phyloP scores from a whole-genome alignment of 768 basidiomycete species.

The Suillus sp. region DNA sequence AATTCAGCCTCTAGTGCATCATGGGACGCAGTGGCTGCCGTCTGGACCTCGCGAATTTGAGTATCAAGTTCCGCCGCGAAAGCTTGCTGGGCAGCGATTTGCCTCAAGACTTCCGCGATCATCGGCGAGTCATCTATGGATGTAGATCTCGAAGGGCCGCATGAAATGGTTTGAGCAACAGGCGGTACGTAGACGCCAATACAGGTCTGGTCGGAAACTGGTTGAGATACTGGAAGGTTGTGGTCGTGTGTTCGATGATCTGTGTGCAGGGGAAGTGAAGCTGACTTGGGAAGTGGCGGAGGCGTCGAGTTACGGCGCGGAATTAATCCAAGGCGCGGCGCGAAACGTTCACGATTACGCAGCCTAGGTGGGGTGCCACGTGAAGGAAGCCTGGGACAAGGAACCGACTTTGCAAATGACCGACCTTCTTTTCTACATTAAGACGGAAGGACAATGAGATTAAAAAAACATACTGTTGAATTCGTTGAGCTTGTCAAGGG shows the following conservation, averaged over 20 bases:
- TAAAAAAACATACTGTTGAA: constrained; percentile 54
- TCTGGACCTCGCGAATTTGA: constrained; percentile 67
- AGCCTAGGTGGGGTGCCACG: constrained; percentile 57
- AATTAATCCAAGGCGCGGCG: constrained; percentile 39
- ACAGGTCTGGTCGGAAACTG: constrained; percentile 29
- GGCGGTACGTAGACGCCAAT: constrained; percentile 32
- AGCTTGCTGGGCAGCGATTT: constrained; percentile 64
- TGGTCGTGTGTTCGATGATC: constrained; percentile 37
- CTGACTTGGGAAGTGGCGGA: constrained; percentile 83
- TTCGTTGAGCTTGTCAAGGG: constrained; percentile 67
- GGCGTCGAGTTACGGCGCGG: constrained; percentile 69
- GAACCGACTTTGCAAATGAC: constrained; percentile 51
- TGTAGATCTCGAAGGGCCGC: constrained; percentile 24
- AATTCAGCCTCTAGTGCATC: constrained; percentile 71
- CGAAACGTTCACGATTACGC: constrained; percentile 58
- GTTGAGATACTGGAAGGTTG: constrained; percentile 27
- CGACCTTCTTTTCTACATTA: constrained; percentile 39
- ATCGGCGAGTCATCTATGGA: constrained; percentile 64
- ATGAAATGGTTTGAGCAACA: constrained; percentile 26
- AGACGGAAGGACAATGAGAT: not conserved
- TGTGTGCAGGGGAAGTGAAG: constrained; percentile 74
- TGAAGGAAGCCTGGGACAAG: constrained; percentile 43
- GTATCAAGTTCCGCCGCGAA: constrained; percentile 67
- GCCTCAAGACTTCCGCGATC: constrained; percentile 72
- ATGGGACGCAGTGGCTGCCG: constrained; percentile 58